A percentile compares a stretch with the other conserved stretches of the same genome.
These are phyloP conservation scores for Cystoderma amianthinum DNA, from an alignment of 768 basidiomycete species.

Conservation along the genomic window DNA sequence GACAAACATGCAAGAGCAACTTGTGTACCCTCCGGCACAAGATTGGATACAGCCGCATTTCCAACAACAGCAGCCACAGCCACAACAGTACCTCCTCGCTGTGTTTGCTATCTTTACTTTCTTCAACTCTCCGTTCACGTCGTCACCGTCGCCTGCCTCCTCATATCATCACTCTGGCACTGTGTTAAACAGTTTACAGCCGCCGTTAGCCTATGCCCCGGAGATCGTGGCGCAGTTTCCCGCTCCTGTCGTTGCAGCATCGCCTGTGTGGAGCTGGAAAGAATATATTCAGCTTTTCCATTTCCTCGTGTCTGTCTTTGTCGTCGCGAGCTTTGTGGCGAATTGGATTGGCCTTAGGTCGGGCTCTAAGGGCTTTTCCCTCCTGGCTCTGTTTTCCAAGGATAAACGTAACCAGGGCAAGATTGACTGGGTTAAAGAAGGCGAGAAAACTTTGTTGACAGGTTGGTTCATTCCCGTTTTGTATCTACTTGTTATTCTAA, in stretches of 20 bases:
- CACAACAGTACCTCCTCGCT: conserved; percentile 70
- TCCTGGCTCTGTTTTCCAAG: not conserved
- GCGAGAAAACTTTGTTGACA: conserved; percentile 23
- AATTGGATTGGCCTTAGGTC: conserved; percentile 25
- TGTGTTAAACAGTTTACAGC: conserved; percentile 37
- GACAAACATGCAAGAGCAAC: not conserved
- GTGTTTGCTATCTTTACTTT: conserved; percentile 82
- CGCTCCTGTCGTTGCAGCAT: conserved; percentile 14
- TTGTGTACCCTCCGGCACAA: not conserved
- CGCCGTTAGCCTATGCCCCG: conserved; percentile 23
- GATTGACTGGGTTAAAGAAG: conserved; percentile 20
- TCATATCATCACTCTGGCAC: conserved; percentile 51
- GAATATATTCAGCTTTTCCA: conserved; percentile 60
- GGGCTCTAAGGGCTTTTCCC: not conserved
- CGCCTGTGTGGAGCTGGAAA: conserved; percentile 35
- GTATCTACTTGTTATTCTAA: conserved; percentile 3
- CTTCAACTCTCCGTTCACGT: conserved; percentile 68
- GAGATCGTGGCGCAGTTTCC: conserved; percentile 22
- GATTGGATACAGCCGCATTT: not conserved
- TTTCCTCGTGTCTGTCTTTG: conserved; percentile 54
- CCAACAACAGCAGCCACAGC: conserved; percentile 7
- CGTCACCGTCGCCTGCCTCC: conserved; percentile 24
- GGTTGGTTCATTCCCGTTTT: conserved; percentile 14
- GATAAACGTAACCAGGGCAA: conserved; percentile 4
- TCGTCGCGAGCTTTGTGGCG: conserved; percentile 48